Percentiles rank a stretch among this genome's conserved stretches.
Conservation (phyloP, 345 rosid genomes). For the Brassica juncea region DNA sequence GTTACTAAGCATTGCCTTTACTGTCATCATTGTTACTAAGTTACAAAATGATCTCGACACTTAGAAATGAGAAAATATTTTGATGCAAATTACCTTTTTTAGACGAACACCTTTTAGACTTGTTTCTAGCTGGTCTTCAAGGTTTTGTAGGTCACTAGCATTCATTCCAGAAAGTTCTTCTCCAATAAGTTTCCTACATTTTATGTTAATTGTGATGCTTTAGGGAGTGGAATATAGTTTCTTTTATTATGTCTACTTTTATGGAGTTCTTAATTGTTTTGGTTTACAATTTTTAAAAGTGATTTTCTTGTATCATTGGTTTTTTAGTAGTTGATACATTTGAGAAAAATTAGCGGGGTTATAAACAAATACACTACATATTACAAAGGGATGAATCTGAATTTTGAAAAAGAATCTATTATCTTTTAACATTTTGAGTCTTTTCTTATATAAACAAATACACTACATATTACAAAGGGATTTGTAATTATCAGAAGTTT, state of each 20-base stretch:
- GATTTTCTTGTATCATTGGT: background rate
- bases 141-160: constrained; percentile 66
- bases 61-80: no score
- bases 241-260: background rate
- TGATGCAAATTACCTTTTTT: constrained; percentile 51
- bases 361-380: no score
- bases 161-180: constrained; percentile 77
- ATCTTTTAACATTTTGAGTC: no score
- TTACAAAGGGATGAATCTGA: background rate
- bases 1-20: no score
- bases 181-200: constrained; percentile 69
- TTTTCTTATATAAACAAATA: no score
- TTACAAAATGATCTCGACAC: no score
- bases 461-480: no score
- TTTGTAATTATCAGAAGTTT: background rate
- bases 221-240: background rate
- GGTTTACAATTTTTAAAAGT: background rate
- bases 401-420: background rate
- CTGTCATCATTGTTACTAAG: no score
- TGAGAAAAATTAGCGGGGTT: no score
- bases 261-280: background rate
- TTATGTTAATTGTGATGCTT: background rate
- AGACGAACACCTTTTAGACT: constrained; percentile 65
- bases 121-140: constrained; percentile 73
- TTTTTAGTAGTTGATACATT: background rate